Evolutionary conservation across 148 eudicot genomes (phyloP), one percentile per base, ranked within the genome.

Genomic region (Rhododendron vialii): DNA sequence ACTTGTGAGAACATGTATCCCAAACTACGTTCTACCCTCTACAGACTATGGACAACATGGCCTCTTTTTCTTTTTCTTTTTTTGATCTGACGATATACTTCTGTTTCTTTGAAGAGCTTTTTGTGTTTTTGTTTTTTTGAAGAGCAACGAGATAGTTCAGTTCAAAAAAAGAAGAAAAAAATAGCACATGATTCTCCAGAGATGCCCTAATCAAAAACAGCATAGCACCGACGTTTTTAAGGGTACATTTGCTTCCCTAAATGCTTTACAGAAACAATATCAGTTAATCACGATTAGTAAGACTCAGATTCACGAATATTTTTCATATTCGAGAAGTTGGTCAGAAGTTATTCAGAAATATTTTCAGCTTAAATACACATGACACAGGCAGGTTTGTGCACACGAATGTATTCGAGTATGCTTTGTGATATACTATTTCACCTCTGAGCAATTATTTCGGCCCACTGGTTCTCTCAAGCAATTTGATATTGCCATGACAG

Each of bases 401-500:
- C 18, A 5, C 8, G 5, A 67, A 67, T 17, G 2, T 26, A 26
- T 30, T 33, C 6, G 76, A 71, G 41, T 71, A 14, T 5, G 7
- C 74, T 71, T 71, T 71, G 76, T 30, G 76, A n/a, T 38, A 69
- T 2, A 86, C 89, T 86, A 95, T 83, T 88, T 89, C 51, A 95
- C 91, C 91, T 94, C 98, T n/a, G 96, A 94, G 88, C 99, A 96
- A 85, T 95, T 95, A 85, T 83, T 96, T 77, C 92, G 82, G 50
- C 99, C 96, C 14, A 93, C 95, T 28, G 98, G 98, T 88, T 95
- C 98, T 89, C 92, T 92, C 84, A 95, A 87, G 92, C 99, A 96
- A 73, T 86, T 93, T 69, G 94, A 90, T 86, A 96, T 92, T 26
- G 98, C 99, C 90, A 93, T 92, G 4, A 96, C 98, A 85, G 98